Conservation (phyloP, 495 filamentous ascomycete species). For the Usnea hakonensis region DNA sequence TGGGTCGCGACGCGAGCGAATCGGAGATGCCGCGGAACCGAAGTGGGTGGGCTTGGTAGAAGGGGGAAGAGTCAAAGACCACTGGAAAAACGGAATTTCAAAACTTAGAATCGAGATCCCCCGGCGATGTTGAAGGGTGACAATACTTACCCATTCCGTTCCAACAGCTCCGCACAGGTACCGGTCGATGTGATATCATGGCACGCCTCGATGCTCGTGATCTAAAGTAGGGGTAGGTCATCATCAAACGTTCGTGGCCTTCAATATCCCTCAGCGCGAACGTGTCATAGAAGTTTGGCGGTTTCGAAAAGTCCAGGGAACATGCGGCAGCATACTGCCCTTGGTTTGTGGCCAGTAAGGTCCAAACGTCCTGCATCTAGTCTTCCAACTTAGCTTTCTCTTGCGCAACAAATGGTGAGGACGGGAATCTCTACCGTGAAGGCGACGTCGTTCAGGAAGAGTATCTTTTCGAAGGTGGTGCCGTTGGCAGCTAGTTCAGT, state of each 20-base stretch:
- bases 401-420: conserved; percentile 1
- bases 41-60: conserved; percentile 32
- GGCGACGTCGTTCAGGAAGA: conserved; percentile 70
- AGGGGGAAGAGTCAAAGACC: conserved; percentile 50
- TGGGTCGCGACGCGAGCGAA: conserved; percentile 52
- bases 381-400: neutral
- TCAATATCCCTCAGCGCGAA: conserved; percentile 69
- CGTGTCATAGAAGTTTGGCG: conserved; percentile 69
- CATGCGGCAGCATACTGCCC: conserved; percentile 74
- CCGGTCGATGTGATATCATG: conserved; percentile 44
- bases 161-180: conserved; percentile 74
- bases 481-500: conserved; percentile 29
- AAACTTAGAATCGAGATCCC: no score
- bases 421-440: conserved; percentile 47
- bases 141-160: conserved; percentile 53
- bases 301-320: conserved; percentile 64
- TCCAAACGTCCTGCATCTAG: conserved; percentile 34
- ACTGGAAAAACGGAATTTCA: conserved; percentile 26
- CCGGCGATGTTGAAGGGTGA: neutral
- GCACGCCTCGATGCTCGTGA: conserved; percentile 50
- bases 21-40: conserved; percentile 65
- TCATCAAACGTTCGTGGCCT: conserved; percentile 52
- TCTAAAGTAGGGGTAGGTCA: conserved; percentile 72
- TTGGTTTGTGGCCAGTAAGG: conserved; percentile 60
- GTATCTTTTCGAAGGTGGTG: conserved; percentile 52